These are phyloP conservation scores for Colletotrichum sp. DNA, from an alignment of 2,329 filamentous ascomycete species.

Conservation along the genomic window DNA sequence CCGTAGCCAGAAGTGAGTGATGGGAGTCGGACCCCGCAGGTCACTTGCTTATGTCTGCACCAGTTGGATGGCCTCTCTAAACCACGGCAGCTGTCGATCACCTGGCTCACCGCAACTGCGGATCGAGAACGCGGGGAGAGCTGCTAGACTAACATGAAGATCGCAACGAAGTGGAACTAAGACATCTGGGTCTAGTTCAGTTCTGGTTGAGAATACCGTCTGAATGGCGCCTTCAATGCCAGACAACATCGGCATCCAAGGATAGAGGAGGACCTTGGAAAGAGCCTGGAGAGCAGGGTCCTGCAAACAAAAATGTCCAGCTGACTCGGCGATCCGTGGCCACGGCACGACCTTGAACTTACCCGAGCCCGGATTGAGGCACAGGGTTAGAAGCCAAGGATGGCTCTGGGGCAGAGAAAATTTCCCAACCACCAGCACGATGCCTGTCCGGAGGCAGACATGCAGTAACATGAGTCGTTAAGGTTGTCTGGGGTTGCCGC, in stretches of 20 bases:
- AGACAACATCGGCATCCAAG: background rate
- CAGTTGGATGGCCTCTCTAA: background rate
- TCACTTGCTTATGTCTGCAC: background rate
- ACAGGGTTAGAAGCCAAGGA: background rate
- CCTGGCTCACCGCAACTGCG: background rate
- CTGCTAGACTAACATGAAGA: background rate
- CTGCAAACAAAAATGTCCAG: background rate
- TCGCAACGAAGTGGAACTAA: background rate
- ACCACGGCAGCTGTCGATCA: background rate
- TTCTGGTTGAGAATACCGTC: background rate
- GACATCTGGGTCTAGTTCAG: background rate
- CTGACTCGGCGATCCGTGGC: conserved; percentile 1
- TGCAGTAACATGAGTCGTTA: conserved; percentile 12
- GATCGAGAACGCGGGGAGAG: background rate
- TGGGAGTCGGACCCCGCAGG: background rate
- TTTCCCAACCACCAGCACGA: background rate
- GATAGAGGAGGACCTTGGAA: background rate
- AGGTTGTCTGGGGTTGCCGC: conserved; percentile 12
- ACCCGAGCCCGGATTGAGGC: background rate
- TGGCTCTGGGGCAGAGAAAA: background rate
- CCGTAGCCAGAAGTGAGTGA: background rate
- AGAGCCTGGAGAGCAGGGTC: background rate
- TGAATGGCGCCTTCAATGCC: background rate
- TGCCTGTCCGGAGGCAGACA: background rate
- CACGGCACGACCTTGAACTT: background rate